Percentiles rank a stretch among this genome's conserved stretches.
Conservation (phyloP, 202 grass and related monocot genomes). For the Eragrostis tef region DNA sequence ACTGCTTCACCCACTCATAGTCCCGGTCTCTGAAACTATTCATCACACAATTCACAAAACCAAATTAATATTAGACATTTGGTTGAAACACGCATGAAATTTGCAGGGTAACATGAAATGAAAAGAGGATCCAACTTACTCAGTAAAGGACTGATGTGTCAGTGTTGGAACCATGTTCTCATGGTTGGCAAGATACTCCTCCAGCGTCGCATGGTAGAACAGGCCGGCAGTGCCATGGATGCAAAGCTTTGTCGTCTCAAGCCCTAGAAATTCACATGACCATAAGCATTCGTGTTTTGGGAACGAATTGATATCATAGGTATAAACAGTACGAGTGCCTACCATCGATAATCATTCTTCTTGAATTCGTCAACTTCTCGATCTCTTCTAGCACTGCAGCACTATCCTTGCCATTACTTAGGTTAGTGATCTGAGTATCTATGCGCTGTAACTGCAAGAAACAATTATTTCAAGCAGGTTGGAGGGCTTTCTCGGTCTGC, state of each 20-base stretch:
- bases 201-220: constrained; percentile 47
- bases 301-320: too few species aligned
- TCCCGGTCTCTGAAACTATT: constrained; percentile 43
- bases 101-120: not conserved
- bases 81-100: not conserved
- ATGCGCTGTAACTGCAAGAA: too few species aligned
- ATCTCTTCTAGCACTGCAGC: too few species aligned
- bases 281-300: not conserved
- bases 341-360: too few species aligned
- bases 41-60: not conserved
- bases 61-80: not conserved
- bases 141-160: constrained; percentile 18
- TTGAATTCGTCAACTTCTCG: too few species aligned
- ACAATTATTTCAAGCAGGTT: too few species aligned
- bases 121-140: constrained; percentile 25
- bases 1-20: constrained; percentile 40
- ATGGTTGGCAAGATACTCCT: constrained; percentile 3
- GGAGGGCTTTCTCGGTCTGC: too few species aligned
- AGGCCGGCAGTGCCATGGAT: constrained; percentile 31
- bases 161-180: not conserved
- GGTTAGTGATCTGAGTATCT: too few species aligned
- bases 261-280: constrained; percentile 5
- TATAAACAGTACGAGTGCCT: too few species aligned
- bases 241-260: constrained; percentile 13
- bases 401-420: too few species aligned